phyloP scores from a whole-genome alignment of 2,329 filamentous ascomycete genomes.

The Microsporum audouinii region DNA sequence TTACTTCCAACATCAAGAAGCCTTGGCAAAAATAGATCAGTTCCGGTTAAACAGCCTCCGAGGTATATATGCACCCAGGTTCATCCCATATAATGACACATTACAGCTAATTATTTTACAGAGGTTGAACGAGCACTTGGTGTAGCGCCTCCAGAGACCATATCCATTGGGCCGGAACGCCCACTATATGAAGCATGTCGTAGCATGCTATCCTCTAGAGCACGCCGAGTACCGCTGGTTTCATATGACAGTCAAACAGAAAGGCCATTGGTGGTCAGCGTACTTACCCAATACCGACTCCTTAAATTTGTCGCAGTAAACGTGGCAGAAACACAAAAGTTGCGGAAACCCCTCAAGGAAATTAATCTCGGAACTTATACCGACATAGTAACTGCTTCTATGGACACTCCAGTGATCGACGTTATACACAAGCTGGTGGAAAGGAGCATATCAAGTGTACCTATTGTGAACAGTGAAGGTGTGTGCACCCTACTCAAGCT shows the following conservation, averaged over 20 bases:
- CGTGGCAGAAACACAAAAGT: slow-evolving; percentile 70
- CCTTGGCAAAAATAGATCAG: slow-evolving; percentile 79
- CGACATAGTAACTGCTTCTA: slow-evolving; percentile 67
- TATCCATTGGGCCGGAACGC: slow-evolving; percentile 83
- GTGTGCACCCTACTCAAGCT: neutral
- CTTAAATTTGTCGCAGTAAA: slow-evolving; percentile 98
- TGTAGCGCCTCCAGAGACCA: slow-evolving; percentile 80
- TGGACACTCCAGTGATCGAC: slow-evolving; percentile 85
- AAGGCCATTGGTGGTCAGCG: slow-evolving; percentile 84
- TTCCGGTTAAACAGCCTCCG: slow-evolving; percentile 84
- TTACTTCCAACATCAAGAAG: slow-evolving; percentile 93
- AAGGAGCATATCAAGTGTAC: slow-evolving; percentile 86
- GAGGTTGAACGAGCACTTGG: slow-evolving; percentile 93
- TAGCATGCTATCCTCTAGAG: slow-evolving; percentile 85
- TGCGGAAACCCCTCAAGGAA: slow-evolving; percentile 78
- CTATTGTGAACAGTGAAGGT: slow-evolving; percentile 67
- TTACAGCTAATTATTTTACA: slow-evolving; percentile 28
- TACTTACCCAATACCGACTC: slow-evolving; percentile 96
- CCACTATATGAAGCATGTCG: slow-evolving; percentile 92
- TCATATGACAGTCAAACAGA: slow-evolving; percentile 91
- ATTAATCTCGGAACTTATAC: slow-evolving; percentile 76
- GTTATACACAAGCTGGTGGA: slow-evolving; percentile 90
- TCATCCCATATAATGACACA: neutral
- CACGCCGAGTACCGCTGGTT: slow-evolving; percentile 83
- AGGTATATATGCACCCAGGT: slow-evolving; percentile 43